Conservation (phyloP, 106 monocot genomes). For the Hemerocallis citrina region DNA sequence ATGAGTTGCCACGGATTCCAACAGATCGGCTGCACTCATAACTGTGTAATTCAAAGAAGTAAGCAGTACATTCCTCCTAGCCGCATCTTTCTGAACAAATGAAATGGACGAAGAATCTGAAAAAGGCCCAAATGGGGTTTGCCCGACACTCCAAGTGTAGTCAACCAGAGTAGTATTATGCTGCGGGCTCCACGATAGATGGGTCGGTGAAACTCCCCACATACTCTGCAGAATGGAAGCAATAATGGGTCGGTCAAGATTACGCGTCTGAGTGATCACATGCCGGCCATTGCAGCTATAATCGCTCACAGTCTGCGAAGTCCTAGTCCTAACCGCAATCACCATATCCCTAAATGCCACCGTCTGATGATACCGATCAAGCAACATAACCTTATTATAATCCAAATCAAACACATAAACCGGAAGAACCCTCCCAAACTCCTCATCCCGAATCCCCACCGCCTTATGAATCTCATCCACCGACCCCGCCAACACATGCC, state of each 20-base stretch:
- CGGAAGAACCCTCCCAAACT: slow-evolving; percentile 48
- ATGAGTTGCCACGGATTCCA: slow-evolving; percentile 59
- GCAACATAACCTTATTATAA: slow-evolving; percentile 59
- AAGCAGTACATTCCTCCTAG: slow-evolving; percentile 71
- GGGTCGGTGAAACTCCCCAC: slow-evolving; percentile 90
- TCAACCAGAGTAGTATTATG: slow-evolving; percentile 71
- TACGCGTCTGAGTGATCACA: slow-evolving; percentile 68
- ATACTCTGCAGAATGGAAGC: slow-evolving; percentile 82
- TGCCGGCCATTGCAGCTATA: slow-evolving; percentile 95
- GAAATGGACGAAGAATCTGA: slow-evolving; percentile 63
- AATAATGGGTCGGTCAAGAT: slow-evolving; percentile 75
- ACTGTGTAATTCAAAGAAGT: slow-evolving; percentile 72
- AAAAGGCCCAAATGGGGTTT: slow-evolving; percentile 94
- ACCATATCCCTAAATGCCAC: slow-evolving; percentile 95
- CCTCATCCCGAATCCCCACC: slow-evolving; percentile 36
- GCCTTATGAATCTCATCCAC: slow-evolving; percentile 42
- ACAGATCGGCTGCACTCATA: slow-evolving; percentile 51
- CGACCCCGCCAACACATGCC: slow-evolving; percentile 60
- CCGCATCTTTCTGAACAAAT: slow-evolving; percentile 89
- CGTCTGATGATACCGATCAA: slow-evolving; percentile 85
- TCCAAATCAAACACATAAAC: slow-evolving; percentile 92
- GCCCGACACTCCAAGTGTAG: slow-evolving; percentile 96
- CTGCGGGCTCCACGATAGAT: slow-evolving; percentile 73
- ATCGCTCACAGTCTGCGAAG: slow-evolving; percentile 74
- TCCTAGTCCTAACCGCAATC: slow-evolving; percentile 76